Base-by-base conservation (phyloP, 805 yeast species). In the Kazachstania psychrophila region DNA sequence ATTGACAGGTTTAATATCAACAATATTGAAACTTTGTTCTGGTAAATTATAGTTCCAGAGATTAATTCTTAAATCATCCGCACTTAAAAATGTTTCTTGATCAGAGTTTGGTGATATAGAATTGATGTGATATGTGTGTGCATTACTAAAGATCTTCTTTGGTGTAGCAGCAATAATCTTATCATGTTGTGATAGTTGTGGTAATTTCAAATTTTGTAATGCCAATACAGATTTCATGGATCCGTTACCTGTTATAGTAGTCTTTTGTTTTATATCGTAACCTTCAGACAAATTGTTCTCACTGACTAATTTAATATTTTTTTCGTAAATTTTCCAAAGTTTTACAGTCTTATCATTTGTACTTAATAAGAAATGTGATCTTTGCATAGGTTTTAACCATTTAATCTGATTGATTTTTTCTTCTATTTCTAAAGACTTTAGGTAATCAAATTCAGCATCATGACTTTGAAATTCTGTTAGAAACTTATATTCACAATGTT, bases 291-390 rank as follows among this genome's bases (percentile, higher is more conserved):
- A 64, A 62, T 92, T 92, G 62, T 86, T 92, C 57, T 89, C 96
- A 34, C 88, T 73, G 16, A 92, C 98, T 58, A 92, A 73, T 62
- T 85, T 85, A 48, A 92, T 81, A 52, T 83, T 85, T 58, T 87
- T 84, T 60, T 88, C 96, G 66, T 78, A 81, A 32, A 92, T 74
- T 61, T 92, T 92, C 99, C 99, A 92, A 44, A 92, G 73, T 67
- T 92, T 92, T 56, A 92, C 87, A n/a, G 99, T 92, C 64, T 92
- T 92, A 66, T 92, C 98, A 61, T 92, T 92, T 23, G 99, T 87
- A 23, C 89, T 78, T 47, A 92, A 70, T 49, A 92, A 66, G 54
- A 84, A 86, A 55, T 88, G 89, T n/a, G 96, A 84, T 54, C 80
- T 79, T 62, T 87, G 89, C n/a, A 40, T 37, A 44, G 94, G 77